Conservation (phyloP, 2,329 filamentous ascomycete genomes). For the Pseudofabraea citricarpa region DNA sequence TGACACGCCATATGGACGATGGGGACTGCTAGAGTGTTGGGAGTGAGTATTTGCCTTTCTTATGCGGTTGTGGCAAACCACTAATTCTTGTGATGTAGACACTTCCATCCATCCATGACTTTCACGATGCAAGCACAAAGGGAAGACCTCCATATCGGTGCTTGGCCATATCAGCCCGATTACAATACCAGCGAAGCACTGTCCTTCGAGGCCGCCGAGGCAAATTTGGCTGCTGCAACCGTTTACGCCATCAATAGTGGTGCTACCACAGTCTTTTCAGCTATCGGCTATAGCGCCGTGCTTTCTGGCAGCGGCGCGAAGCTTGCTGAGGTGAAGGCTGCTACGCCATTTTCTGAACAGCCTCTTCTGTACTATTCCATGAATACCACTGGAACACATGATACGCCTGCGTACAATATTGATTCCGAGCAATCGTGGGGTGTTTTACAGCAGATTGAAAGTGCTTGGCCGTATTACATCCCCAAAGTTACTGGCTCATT, state of each 20-base stretch:
- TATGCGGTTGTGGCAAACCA: neutral
- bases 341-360: neutral
- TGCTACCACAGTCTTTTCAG: neutral
- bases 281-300: neutral
- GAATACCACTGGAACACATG: neutral
- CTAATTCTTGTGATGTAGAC: neutral
- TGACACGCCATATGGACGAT: conserved; percentile 1
- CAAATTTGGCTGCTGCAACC: neutral
- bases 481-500: conserved; percentile 1
- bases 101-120: conserved; percentile 3
- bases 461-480: conserved; percentile 2
- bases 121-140: conserved; percentile 3
- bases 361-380: conserved; percentile 1
- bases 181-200: neutral
- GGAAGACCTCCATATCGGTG: conserved; percentile 3
- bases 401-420: neutral
- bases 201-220: neutral
- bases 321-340: neutral
- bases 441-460: conserved; percentile 2
- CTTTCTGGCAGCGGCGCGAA: neutral
- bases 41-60: neutral
- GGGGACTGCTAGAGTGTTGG: conserved; percentile 4
- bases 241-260: conserved; percentile 2
- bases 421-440: conserved; percentile 4
- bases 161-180: conserved; percentile 1